These are phyloP conservation scores for Hypoxylon perforatum DNA, from an alignment of 495 filamentous ascomycete species.

Conservation along the genomic window DNA sequence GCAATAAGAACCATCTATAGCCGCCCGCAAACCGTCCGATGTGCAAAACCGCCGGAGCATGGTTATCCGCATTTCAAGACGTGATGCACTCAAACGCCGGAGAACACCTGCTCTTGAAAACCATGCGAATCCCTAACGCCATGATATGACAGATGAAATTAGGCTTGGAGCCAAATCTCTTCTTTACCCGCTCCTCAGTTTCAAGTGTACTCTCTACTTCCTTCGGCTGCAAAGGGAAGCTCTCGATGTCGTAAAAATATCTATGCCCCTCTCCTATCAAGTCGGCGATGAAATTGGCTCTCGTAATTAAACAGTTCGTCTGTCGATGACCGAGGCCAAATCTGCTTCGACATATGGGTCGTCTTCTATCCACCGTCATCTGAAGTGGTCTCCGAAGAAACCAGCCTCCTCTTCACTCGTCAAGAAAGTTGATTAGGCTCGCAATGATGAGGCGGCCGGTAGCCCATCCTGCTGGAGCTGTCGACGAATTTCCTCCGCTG, in stretches of 20 bases:
- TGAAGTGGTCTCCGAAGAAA: neutral
- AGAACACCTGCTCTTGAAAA: constrained; percentile 26
- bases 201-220: neutral
- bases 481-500: constrained; percentile 52
- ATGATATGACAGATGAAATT: constrained; percentile 30
- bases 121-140: constrained; percentile 45
- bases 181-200: constrained; percentile 7
- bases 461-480: constrained; percentile 50
- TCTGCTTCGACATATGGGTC: neutral
- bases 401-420: neutral
- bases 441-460: constrained; percentile 42
- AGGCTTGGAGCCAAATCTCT: constrained; percentile 20
- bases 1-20: constrained; percentile 34
- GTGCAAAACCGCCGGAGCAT: constrained; percentile 11
- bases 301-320: no score
- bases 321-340: neutral
- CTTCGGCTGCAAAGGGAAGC: neutral
- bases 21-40: constrained; percentile 30
- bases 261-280: neutral
- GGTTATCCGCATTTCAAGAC: constrained; percentile 23
- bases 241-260: neutral
- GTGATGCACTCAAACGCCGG: constrained; percentile 41
- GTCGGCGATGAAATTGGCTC: neutral
- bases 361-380: neutral
- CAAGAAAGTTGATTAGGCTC: constrained; percentile 31